Percentiles rank a stretch among this genome's conserved stretches.
phyloP scores from a whole-genome alignment of 371 early-diverging fungal species.

The Lichtheimia ramosa region DNA sequence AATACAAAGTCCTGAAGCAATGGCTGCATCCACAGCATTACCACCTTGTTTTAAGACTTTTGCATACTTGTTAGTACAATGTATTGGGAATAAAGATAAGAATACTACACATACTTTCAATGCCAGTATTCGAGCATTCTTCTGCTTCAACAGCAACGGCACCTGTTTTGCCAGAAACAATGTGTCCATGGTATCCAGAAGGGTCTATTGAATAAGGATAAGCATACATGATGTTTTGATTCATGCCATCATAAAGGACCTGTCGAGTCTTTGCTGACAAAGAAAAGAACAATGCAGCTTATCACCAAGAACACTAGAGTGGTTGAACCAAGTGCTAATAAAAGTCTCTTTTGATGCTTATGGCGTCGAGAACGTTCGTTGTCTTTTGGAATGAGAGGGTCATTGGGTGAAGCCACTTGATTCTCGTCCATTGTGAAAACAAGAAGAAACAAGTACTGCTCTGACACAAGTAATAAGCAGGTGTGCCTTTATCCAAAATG shows the following conservation, averaged over 20 bases:
- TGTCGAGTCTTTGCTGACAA: neutral
- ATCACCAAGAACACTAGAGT: neutral
- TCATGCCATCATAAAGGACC: neutral
- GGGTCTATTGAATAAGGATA: neutral
- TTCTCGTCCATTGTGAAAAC: too few species aligned
- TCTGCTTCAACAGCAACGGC: conserved; percentile 88
- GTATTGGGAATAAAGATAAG: too few species aligned
- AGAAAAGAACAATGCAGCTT: neutral
- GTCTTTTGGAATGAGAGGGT: conserved; percentile 2
- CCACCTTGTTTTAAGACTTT: conserved; percentile 88
- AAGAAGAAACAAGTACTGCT: neutral
- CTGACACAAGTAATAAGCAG: neutral
- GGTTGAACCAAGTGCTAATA: neutral
- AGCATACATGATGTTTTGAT: neutral
- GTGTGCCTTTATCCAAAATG: too few species aligned
- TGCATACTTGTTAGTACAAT: neutral
- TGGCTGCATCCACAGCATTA: conserved; percentile 95
- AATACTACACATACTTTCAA: conserved; percentile 72
- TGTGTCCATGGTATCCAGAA: conserved; percentile 19
- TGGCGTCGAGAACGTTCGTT: neutral
- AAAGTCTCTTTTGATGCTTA: neutral
- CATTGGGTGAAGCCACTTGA: neutral
- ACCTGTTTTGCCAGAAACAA: conserved; percentile 51
- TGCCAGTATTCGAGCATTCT: conserved; percentile 82
- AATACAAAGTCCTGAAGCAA: conserved; percentile 91